Percentiles rank a stretch among this genome's conserved stretches.
These are phyloP conservation scores for Cornus controversa DNA, from an alignment of 148 eudicot genomes.

Conservation along the genomic window DNA sequence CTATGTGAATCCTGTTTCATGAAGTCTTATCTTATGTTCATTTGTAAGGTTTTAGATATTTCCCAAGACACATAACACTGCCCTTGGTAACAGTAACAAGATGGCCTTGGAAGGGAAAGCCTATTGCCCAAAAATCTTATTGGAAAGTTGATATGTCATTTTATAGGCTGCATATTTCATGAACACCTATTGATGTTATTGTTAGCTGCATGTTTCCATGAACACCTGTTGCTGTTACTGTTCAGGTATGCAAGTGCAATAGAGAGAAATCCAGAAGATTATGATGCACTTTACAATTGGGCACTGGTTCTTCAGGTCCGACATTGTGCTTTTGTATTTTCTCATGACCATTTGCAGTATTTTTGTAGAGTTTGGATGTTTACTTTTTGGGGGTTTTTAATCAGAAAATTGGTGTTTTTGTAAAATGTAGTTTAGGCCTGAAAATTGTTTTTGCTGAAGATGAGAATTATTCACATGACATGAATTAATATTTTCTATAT, in stretches of 20 bases:
- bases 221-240: constrained; percentile 9
- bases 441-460: background rate
- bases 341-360: constrained; percentile 3
- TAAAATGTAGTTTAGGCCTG: background rate
- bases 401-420: background rate
- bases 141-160: background rate
- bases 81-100: background rate
- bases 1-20: background rate
- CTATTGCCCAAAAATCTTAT: background rate
- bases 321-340: constrained; percentile 3
- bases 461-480: background rate
- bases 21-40: background rate
- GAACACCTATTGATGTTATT: too few species aligned
- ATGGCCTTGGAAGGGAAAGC: background rate
- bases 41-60: too few species aligned
- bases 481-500: too few species aligned
- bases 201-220: background rate
- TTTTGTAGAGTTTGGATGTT: background rate
- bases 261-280: constrained; percentile 80
- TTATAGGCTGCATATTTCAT: background rate
- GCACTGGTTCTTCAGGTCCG: constrained; percentile 95
- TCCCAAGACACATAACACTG: background rate
- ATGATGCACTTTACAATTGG: constrained; percentile 96
- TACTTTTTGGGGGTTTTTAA: background rate
- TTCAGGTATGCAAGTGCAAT: constrained; percentile 86